These are phyloP conservation scores for Pseudevernia furfuracea DNA, from an alignment of 495 filamentous ascomycete genomes.

Conservation along the genomic window DNA sequence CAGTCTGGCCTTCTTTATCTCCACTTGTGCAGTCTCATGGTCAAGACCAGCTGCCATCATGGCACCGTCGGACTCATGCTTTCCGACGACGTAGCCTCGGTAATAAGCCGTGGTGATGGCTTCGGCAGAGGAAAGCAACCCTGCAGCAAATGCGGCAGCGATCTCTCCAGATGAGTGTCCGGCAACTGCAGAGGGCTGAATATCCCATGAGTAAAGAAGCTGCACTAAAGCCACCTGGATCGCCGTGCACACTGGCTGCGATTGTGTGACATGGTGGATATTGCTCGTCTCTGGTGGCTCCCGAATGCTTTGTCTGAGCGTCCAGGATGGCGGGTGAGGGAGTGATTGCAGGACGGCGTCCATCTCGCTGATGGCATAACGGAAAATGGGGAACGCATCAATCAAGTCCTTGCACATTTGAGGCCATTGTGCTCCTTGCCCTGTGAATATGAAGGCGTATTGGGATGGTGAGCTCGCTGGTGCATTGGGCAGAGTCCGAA, in stretches of 20 bases:
- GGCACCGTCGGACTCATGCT: not conserved
- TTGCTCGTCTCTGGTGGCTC: not conserved
- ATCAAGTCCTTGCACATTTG: slow-evolving; percentile 28
- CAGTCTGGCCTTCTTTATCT: not conserved
- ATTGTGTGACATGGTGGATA: not conserved
- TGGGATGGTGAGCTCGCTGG: too few species aligned
- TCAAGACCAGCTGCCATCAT: not conserved
- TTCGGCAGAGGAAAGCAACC: not conserved
- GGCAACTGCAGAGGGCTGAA: not conserved
- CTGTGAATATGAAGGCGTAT: slow-evolving; percentile 19
- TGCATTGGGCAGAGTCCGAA: too few species aligned
- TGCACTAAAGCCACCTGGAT: not conserved
- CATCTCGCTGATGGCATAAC: slow-evolving; percentile 34
- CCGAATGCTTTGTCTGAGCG: not conserved
- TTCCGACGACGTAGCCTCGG: not conserved
- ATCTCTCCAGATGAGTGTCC: not conserved
- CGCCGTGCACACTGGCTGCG: not conserved
- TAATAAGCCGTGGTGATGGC: not conserved
- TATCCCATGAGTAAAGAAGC: not conserved
- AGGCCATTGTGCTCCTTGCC: slow-evolving; percentile 24
- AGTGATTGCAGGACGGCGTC: not conserved
- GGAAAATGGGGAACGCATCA: slow-evolving; percentile 33
- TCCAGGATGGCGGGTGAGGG: not conserved
- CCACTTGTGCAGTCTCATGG: too few species aligned
- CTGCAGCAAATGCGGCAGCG: not conserved